Evolutionary conservation across 2,329 filamentous ascomycete species (phyloP).

Genomic region (Pseudogymnoascus destructans): DNA sequence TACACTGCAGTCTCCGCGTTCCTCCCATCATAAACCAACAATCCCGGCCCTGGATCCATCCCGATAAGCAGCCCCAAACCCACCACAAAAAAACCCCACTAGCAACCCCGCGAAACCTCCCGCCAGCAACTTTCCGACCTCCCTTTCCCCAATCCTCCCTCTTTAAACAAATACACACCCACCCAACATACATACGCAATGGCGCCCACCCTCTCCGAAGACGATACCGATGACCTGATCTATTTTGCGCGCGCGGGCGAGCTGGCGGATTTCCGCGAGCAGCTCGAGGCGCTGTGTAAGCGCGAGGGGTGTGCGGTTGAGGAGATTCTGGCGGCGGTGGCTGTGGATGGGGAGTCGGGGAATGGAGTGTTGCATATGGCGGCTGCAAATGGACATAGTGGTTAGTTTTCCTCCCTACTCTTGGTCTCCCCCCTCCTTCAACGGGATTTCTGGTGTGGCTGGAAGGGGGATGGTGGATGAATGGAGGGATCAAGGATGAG

Average conservation of each 20-base stretch:
- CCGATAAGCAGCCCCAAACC: background rate
- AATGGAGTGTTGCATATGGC: constrained; percentile 82
- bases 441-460: background rate
- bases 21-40: background rate
- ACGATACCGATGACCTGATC: constrained; percentile 82
- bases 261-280: constrained; percentile 47
- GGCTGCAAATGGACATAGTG: constrained; percentile 74
- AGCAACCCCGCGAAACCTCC: background rate
- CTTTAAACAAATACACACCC: background rate
- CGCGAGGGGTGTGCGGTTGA: constrained; percentile 41
- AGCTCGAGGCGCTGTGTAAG: constrained; percentile 45
- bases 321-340: constrained; percentile 54
- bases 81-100: constrained; percentile 8
- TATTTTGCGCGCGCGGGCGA: constrained; percentile 77
- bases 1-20: background rate
- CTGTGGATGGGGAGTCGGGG: constrained; percentile 61
- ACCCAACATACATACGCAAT: constrained; percentile 12
- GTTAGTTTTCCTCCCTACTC: constrained; percentile 34
- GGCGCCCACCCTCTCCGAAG: constrained; percentile 45
- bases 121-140: background rate
- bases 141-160: background rate
- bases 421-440: background rate
- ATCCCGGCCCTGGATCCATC: background rate
- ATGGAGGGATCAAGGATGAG: background rate
- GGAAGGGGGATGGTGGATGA: background rate